phyloP scores from a whole-genome alignment of 2,329 filamentous ascomycete species.

The Monilinia polystroma region DNA sequence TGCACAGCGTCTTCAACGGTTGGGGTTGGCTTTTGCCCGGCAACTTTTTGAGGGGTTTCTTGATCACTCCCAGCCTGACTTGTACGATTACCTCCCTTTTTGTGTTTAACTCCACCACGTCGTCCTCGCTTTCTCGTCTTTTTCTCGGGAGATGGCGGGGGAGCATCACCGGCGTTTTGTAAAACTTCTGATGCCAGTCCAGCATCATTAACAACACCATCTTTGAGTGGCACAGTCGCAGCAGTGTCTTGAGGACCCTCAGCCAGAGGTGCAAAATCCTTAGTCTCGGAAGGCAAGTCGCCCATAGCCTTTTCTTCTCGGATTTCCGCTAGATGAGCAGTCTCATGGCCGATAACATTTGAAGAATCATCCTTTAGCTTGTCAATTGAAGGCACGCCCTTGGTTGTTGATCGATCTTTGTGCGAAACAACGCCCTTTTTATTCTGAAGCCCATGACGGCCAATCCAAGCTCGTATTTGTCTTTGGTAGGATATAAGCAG shows the following conservation, averaged over 20 bases:
- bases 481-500: constrained; percentile 34
- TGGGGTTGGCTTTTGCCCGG: constrained; percentile 36
- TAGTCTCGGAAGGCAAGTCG: background rate
- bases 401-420: constrained; percentile 31
- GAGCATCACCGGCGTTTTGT: constrained; percentile 13
- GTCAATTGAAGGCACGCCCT: constrained; percentile 15
- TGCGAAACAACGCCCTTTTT: background rate
- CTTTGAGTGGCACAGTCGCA: constrained; percentile 4
- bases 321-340: constrained; percentile 3
- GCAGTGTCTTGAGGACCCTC: background rate
- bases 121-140: constrained; percentile 67
- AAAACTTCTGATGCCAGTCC: background rate
- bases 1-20: constrained; percentile 61
- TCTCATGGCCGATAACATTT: background rate
- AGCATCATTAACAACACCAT: constrained; percentile 7
- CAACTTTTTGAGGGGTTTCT: background rate
- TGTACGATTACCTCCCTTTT: constrained; percentile 48
- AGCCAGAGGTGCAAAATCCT: background rate
- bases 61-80: constrained; percentile 48
- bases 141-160: constrained; percentile 42
- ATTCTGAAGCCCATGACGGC: constrained; percentile 29
- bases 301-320: constrained; percentile 7
- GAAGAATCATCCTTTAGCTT: constrained; percentile 16
- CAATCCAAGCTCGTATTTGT: constrained; percentile 38
- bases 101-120: constrained; percentile 69